Evolutionary conservation across 192 early-diverging fungal genomes (phyloP).

Genomic region (Umbelopsis vinacea): DNA sequence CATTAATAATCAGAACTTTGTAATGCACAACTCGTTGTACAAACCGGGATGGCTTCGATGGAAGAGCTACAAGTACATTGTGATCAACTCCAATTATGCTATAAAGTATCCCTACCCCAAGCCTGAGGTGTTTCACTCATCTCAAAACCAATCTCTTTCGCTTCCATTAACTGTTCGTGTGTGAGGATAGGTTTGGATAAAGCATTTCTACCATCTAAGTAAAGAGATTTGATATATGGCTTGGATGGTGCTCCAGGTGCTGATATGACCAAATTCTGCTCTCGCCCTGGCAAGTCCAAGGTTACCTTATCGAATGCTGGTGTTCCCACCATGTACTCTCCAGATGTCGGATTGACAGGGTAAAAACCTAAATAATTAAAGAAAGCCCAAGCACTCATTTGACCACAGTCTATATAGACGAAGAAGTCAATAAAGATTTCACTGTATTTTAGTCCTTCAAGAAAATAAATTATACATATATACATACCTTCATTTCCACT

Average conservation of each 20-base stretch:
- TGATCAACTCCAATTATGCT: neutral
- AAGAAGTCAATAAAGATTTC: no score
- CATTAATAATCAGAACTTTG: no score
- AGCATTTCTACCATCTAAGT: neutral
- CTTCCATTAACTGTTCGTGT: conserved; percentile 3
- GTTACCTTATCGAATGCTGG: conserved; percentile 13
- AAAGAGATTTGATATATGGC: neutral
- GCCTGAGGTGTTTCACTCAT: neutral
- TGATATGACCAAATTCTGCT: neutral
- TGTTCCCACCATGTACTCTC: conserved; percentile 3
- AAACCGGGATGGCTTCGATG: no score
- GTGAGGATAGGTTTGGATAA: neutral
- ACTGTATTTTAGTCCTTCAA: no score
- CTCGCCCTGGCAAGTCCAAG: neutral
- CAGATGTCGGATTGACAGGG: neutral
- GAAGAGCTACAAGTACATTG: no score
- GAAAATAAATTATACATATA: neutral
- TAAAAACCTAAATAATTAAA: conserved; percentile 9
- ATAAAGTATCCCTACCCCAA: neutral
- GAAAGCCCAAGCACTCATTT: conserved; percentile 19
- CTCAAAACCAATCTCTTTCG: neutral
- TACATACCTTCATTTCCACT: conserved; percentile 3
- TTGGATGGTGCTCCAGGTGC: neutral
- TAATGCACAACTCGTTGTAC: no score
- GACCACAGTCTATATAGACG: neutral